Percentiles rank a stretch among this genome's conserved stretches.
These are phyloP conservation scores for Aureobasidium leucospermi DNA, from an alignment of 2,329 filamentous ascomycete genomes.

Conservation along the genomic window DNA sequence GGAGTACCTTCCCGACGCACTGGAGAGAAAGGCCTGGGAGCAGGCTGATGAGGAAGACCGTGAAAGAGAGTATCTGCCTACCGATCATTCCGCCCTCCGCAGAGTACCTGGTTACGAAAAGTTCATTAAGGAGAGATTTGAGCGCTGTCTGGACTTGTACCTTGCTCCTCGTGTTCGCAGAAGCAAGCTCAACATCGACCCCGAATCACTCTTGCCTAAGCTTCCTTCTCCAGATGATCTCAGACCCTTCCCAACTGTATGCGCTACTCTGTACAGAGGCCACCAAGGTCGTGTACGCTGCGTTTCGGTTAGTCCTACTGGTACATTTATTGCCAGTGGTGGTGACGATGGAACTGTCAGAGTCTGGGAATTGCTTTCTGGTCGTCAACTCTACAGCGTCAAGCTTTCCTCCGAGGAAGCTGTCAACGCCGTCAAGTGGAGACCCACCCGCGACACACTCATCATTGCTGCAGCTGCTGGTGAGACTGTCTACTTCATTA, in stretches of 20 bases:
- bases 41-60: slow-evolving; percentile 81
- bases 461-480: slow-evolving; percentile 78
- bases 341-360: slow-evolving; percentile 90
- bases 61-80: slow-evolving; percentile 80
- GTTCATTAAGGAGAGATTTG: slow-evolving; percentile 93
- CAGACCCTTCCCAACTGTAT: slow-evolving; percentile 87
- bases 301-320: slow-evolving; percentile 76
- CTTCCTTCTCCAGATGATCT: slow-evolving; percentile 88
- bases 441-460: slow-evolving; percentile 71
- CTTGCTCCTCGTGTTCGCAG: slow-evolving; percentile 85
- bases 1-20: slow-evolving; percentile 82
- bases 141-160: slow-evolving; percentile 91
- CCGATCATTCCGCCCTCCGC: slow-evolving; percentile 73
- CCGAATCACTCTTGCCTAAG: slow-evolving; percentile 84
- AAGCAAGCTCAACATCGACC: slow-evolving; percentile 94
- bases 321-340: slow-evolving; percentile 80
- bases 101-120: slow-evolving; percentile 86
- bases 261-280: slow-evolving; percentile 77
- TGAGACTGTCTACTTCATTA: slow-evolving; percentile 77
- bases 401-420: slow-evolving; percentile 69
- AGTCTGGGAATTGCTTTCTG: slow-evolving; percentile 81
- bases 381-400: slow-evolving; percentile 78
- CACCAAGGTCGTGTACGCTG: slow-evolving; percentile 84
- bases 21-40: slow-evolving; percentile 81
- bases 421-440: slow-evolving; percentile 83